Conservation (phyloP, 2,329 filamentous ascomycete genomes). For the Sporothrix phasma region DNA sequence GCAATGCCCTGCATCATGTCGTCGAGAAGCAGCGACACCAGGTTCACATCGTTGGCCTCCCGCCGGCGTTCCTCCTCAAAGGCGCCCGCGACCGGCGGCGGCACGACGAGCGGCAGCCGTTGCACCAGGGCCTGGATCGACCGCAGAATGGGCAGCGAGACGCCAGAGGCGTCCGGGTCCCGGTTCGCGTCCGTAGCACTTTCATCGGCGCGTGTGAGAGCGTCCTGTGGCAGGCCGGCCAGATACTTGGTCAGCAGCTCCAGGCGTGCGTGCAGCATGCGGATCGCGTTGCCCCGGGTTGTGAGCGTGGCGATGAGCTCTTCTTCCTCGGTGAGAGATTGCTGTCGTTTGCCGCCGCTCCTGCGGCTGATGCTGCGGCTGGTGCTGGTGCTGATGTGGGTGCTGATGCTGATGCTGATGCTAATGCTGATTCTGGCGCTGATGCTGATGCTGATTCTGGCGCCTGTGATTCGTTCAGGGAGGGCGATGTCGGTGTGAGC, state of each 20-base stretch:
- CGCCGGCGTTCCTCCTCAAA: conserved; percentile 63
- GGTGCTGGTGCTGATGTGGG: too few relatives aligned
- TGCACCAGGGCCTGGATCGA: conserved; percentile 79
- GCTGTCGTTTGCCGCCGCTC: conserved; percentile 29
- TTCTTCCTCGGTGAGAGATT: conserved; percentile 48
- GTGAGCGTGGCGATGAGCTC: conserved; percentile 59
- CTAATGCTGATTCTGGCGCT: too few relatives aligned
- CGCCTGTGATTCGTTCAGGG: not conserved
- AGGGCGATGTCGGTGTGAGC: conserved; percentile 19
- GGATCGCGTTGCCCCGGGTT: conserved; percentile 84
- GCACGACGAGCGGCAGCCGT: conserved; percentile 71
- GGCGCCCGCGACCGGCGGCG: conserved; percentile 48
- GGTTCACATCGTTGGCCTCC: conserved; percentile 74
- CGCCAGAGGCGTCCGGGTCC: conserved; percentile 26
- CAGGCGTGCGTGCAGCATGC: conserved; percentile 77
- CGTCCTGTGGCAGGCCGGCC: conserved; percentile 56
- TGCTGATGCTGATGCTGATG: too few relatives aligned
- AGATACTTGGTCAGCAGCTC: conserved; percentile 69
- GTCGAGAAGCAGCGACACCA: conserved; percentile 62
- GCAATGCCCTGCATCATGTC: conserved; percentile 63
- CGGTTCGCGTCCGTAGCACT: conserved; percentile 23
- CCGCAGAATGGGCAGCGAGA: conserved; percentile 66
- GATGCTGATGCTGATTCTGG: not conserved
- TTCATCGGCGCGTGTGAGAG: conserved; percentile 28
- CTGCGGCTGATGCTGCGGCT: not conserved